phyloP scores from a whole-genome alignment of 441 rosid genomes.

The Biscutella laevigata region DNA sequence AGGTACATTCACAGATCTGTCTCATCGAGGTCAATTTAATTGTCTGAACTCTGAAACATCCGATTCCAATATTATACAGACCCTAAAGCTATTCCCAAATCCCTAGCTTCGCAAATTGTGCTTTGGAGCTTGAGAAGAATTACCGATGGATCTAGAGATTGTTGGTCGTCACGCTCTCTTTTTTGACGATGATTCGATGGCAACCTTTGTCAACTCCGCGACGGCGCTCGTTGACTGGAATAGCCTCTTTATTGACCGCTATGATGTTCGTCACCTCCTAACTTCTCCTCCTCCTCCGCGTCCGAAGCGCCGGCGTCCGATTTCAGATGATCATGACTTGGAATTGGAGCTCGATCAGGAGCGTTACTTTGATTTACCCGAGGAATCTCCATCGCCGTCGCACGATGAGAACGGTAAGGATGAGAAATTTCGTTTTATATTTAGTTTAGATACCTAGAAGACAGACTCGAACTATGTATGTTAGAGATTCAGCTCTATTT shows the following conservation, averaged over 20 bases:
- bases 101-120: neutral
- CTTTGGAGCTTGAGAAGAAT: neutral
- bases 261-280: constrained; percentile 90
- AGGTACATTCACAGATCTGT: neutral
- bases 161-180: constrained; percentile 82
- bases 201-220: constrained; percentile 65
- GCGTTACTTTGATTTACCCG: constrained; percentile 62
- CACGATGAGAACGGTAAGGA: constrained; percentile 37
- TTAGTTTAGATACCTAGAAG: neutral
- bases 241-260: constrained; percentile 79
- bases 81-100: constrained; percentile 8
- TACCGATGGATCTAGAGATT: constrained; percentile 67
- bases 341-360: constrained; percentile 65
- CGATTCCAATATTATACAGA: neutral
- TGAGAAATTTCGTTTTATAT: neutral
- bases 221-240: constrained; percentile 87
- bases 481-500: neutral
- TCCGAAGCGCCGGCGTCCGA: constrained; percentile 35
- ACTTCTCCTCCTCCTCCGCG: constrained; percentile 74
- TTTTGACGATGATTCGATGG: constrained; percentile 77
- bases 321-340: constrained; percentile 28
- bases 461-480: neutral
- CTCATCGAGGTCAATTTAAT: neutral
- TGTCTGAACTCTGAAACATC: neutral
- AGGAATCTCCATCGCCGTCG: constrained; percentile 28